phyloP scores from a whole-genome alignment of 1,284 basidiomycete genomes.

The Leccinum insolens region DNA sequence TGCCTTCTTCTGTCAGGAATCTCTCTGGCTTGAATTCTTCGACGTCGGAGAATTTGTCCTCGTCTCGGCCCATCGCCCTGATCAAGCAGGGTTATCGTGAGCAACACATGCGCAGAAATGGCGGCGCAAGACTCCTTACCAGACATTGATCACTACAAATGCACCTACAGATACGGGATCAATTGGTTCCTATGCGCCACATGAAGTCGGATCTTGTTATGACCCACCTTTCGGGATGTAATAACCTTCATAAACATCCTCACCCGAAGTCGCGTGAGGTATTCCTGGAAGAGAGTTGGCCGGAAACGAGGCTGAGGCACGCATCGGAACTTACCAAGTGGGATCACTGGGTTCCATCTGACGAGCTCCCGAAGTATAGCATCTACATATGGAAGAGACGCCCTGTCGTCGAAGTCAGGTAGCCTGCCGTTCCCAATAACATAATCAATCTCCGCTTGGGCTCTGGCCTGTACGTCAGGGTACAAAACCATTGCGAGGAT shows the following conservation, averaged over 20 bases:
- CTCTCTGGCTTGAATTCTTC: slow-evolving; percentile 29
- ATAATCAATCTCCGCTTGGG: slow-evolving; percentile 38
- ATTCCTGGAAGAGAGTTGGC: slow-evolving; percentile 21
- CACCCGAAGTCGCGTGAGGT: slow-evolving; percentile 29
- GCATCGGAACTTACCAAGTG: slow-evolving; percentile 30
- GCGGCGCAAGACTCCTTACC: slow-evolving; percentile 12
- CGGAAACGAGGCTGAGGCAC: slow-evolving; percentile 8
- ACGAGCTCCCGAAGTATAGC: slow-evolving; percentile 41
- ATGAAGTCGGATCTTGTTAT: neutral
- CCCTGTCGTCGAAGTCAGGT: slow-evolving; percentile 38
- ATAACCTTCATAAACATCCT: slow-evolving; percentile 34
- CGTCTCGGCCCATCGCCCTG: slow-evolving; percentile 37
- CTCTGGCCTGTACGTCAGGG: slow-evolving; percentile 38
- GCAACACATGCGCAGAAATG: neutral
- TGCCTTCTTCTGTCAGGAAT: slow-evolving; percentile 22
- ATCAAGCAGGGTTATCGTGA: neutral
- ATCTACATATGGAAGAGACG: slow-evolving; percentile 37
- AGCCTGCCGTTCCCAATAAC: slow-evolving; percentile 34
- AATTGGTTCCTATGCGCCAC: slow-evolving; percentile 12
- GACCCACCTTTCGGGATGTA: slow-evolving; percentile 31
- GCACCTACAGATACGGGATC: slow-evolving; percentile 21
- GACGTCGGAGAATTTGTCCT: slow-evolving; percentile 15
- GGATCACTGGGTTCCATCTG: slow-evolving; percentile 38
- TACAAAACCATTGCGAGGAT: slow-evolving; percentile 42
- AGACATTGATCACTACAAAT: slow-evolving; percentile 31